A percentile compares a stretch with the other conserved stretches of the same genome.
Evolutionary conservation across 2,329 filamentous ascomycete species (phyloP).

Genomic region (Ascochyta viciae-villosae): DNA sequence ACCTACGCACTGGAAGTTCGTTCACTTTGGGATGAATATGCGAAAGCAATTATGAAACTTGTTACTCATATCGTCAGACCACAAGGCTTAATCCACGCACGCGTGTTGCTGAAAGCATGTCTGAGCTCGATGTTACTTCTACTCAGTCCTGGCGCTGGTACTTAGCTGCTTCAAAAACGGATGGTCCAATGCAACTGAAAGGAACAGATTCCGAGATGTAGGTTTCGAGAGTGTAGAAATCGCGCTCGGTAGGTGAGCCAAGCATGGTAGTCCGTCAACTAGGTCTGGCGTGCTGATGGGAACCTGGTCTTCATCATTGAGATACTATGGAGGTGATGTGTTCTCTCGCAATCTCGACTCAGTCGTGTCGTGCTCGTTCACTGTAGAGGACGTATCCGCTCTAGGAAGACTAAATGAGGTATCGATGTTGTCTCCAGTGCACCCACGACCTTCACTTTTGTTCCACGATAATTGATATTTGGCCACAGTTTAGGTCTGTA

Average conservation of each 20-base stretch:
- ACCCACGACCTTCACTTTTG: no score
- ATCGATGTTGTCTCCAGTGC: background rate
- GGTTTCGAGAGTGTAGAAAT: background rate
- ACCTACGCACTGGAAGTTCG: background rate
- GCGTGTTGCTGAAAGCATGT: background rate
- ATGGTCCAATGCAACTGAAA: background rate
- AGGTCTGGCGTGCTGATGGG: no score
- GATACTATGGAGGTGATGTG: no score
- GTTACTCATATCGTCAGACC: background rate
- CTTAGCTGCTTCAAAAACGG: background rate
- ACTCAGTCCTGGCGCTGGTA: background rate
- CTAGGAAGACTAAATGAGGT: no score
- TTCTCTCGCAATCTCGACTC: no score
- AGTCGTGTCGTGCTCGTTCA: no score
- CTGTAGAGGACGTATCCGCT: no score
- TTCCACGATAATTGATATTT: background rate
- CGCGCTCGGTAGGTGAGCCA: background rate
- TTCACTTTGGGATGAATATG: no score
- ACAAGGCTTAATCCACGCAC: no score
- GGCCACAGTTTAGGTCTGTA: background rate
- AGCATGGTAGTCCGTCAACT: no score
- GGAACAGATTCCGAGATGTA: background rate
- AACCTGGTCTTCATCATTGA: no score
- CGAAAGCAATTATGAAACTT: background rate
- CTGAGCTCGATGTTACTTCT: background rate